Percentiles rank a stretch among this genome's conserved stretches.
Conservation (phyloP, 2,329 filamentous ascomycete genomes). For the Hymenoscyphus albidus region DNA sequence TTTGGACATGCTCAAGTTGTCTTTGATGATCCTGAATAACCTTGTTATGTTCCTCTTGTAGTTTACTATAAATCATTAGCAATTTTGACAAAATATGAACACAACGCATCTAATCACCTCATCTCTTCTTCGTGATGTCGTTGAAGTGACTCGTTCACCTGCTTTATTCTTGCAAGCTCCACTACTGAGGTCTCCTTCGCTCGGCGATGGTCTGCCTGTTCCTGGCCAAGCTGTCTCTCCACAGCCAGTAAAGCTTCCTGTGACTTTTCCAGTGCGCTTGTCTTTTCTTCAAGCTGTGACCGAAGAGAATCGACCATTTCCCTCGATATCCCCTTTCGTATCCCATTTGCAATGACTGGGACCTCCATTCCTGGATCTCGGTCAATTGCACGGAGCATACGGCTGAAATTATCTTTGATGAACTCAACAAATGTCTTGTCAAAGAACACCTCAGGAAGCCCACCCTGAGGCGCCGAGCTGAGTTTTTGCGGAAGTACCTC, state of each 20-base stretch:
- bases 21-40: constrained; percentile 37
- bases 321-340: constrained; percentile 88
- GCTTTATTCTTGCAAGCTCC: constrained; percentile 46
- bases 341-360: constrained; percentile 70
- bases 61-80: constrained; percentile 30
- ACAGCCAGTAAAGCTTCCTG: constrained; percentile 46
- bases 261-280: constrained; percentile 46
- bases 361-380: constrained; percentile 86
- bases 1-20: constrained; percentile 46
- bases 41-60: constrained; percentile 34
- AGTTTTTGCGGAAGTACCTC: constrained; percentile 76
- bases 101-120: constrained; percentile 36
- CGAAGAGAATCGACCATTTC: constrained; percentile 86
- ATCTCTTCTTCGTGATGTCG: constrained; percentile 65
- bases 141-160: constrained; percentile 66
- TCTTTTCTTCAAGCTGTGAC: constrained; percentile 70
- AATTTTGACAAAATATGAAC: background rate
- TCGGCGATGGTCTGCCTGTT: constrained; percentile 67
- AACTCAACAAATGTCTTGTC: constrained; percentile 87
- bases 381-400: constrained; percentile 79
- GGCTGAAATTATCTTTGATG: constrained; percentile 91
- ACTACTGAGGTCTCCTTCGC: constrained; percentile 55
- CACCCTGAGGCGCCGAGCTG: constrained; percentile 48
- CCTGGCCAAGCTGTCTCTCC: constrained; percentile 60
- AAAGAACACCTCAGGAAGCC: constrained; percentile 76